These are phyloP conservation scores for Kluyveromyces aestuarii DNA, from an alignment of 805 yeast genomes.

Conservation along the genomic window DNA sequence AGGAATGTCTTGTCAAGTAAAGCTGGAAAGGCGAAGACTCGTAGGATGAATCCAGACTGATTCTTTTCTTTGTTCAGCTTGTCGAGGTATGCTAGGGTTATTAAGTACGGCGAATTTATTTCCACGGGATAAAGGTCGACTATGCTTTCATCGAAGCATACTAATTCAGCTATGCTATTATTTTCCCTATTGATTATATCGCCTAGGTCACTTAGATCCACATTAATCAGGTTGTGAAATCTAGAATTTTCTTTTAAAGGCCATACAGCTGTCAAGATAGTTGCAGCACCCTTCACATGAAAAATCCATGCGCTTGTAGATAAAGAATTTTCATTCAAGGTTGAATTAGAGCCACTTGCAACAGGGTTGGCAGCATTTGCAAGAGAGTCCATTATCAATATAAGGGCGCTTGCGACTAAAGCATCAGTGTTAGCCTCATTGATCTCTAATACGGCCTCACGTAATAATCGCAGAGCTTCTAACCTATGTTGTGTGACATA, in stretches of 20 bases:
- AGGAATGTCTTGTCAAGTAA: slow-evolving; percentile 73
- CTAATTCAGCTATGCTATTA: slow-evolving; percentile 43
- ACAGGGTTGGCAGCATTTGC: slow-evolving; percentile 68
- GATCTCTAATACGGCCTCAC: slow-evolving; percentile 82
- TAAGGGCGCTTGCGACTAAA: slow-evolving; percentile 81
- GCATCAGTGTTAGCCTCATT: slow-evolving; percentile 86
- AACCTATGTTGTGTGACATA: slow-evolving; percentile 81
- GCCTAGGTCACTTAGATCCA: slow-evolving; percentile 83
- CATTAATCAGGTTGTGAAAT: slow-evolving; percentile 65
- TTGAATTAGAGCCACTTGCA: slow-evolving; percentile 30
- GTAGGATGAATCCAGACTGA: slow-evolving; percentile 74
- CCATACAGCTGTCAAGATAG: slow-evolving; percentile 94
- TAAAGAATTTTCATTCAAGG: slow-evolving; percentile 33
- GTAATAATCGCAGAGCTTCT: slow-evolving; percentile 67
- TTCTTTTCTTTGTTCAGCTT: slow-evolving; percentile 73
- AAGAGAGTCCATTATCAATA: slow-evolving; percentile 83
- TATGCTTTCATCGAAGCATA: slow-evolving; percentile 80
- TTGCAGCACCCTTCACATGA: slow-evolving; percentile 95
- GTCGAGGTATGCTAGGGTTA: slow-evolving; percentile 80
- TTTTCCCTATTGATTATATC: slow-evolving; percentile 38
- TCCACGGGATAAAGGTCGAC: slow-evolving; percentile 82
- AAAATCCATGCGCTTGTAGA: slow-evolving; percentile 96
- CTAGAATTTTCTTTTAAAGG: slow-evolving; percentile 65
- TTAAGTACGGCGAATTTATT: slow-evolving; percentile 72
- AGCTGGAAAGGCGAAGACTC: slow-evolving; percentile 92